Conservation (phyloP, 331 rosid species). For the Quercus tomentella region DNA sequence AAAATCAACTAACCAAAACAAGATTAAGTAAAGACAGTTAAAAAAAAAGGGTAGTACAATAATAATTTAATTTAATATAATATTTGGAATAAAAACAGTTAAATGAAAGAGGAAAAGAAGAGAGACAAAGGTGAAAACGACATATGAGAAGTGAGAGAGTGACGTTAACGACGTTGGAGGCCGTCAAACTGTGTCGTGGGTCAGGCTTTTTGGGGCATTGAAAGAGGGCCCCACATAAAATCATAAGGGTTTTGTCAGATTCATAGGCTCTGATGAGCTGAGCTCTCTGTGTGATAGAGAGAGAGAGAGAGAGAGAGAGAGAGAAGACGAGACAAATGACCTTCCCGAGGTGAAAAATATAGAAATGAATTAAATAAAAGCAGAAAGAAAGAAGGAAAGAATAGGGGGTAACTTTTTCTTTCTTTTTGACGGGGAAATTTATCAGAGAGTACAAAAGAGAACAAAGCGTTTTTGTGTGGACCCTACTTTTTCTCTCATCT, state of each 20-base stretch:
- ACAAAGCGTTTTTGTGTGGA: not conserved
- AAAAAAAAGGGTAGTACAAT: not conserved
- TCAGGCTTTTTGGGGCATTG: constrained; percentile 9
- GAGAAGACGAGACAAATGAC: constrained; percentile 37
- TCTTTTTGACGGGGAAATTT: not conserved
- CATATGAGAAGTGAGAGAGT: constrained; percentile 18
- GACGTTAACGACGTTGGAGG: constrained; percentile 41
- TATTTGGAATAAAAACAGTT: not conserved
- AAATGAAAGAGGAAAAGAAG: not conserved
- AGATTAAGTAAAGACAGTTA: not conserved
- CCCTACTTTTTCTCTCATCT: not conserved
- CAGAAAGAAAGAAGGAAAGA: not conserved
- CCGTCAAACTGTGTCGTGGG: constrained; percentile 2
- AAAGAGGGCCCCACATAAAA: not conserved
- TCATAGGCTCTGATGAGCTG: not conserved
- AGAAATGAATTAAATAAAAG: not conserved
- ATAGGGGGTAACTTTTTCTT: constrained; percentile 2
- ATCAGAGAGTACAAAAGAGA: not conserved
- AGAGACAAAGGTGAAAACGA: constrained; percentile 7
- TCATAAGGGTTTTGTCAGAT: not conserved
- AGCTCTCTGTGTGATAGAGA: no score
- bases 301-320: not conserved
- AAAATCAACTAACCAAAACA: not conserved
- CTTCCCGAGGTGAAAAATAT: constrained; percentile 49
- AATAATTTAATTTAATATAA: not conserved